Evolutionary conservation across 2,329 filamentous ascomycete species (phyloP), one percentile per base, ranked within the genome.

Genomic region (Beauveria bassiana): DNA sequence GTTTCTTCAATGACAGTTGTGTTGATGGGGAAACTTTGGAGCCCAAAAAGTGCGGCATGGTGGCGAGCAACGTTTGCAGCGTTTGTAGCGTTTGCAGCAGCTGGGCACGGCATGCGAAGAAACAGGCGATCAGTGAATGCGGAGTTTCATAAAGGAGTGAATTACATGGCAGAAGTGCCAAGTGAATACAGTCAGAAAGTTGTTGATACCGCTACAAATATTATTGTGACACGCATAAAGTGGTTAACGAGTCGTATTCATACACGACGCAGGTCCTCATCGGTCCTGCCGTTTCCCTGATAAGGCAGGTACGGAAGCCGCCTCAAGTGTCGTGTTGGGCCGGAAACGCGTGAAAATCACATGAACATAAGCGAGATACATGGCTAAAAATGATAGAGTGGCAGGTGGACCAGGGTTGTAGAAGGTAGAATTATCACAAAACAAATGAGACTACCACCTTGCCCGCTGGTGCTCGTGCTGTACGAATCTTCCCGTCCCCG

Each of bases 21-120:
- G 51, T 57, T 9, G 51, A 54, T 6, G 65, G 63, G 20, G 66
- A 65, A 8, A 58, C 26, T 43, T 54, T 63, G 34, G 62, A 38
- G 12, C 58, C 61, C 28, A 65, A 46, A 42, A 64, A 62, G 18
- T 63, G 62, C n/a, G 64, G 63, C 45, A 65, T 62, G 24, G 61
- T 61, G 20, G 61, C 58, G 45, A 63, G 64, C 52, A 34, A 12
- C 46, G 45, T 58, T 40, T 38, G 52, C 28, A 53, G 45, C 53
- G 12, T 40, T 26, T 26, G 16, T 14, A 49, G 42, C 59, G 34
- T 40, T 28, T 28, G 18, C 20, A 50, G 43, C 59, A 42, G 49
- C 28, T 49, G 54, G 61, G 54, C 42, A 24, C 22, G 55, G 55
- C 34, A 42, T 31, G 34, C 40, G 7, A 38, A 9, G 24, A 54